Evolutionary conservation across 345 rosid genomes (phyloP), one percentile per base, ranked within the genome.

Genomic region (Noccaea caerulescens): DNA sequence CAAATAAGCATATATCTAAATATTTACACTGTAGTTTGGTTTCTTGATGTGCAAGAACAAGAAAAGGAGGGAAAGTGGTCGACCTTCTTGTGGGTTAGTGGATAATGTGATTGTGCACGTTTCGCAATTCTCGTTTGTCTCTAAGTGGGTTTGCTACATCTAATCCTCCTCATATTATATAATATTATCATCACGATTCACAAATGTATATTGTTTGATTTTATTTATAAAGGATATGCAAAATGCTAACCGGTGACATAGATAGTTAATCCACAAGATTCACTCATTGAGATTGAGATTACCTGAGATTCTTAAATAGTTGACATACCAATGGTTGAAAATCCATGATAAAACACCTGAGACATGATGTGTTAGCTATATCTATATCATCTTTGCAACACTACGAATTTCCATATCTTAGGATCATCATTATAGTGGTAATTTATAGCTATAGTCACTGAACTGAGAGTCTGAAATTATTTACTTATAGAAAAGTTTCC

Each of bases 31-130:
- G n/a, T 27, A 39, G 52, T 66, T 66, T 49, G 66, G 72, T 66
- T 73, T 16, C 72, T 73, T 73, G 67, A 73, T 32, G 53, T 32
- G 47, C 67, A 66, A 73, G 77, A 42, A 66, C 16, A 30, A 25
- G 33, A 57, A 58, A 66, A 49, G 11, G 54, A 66, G 54, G 77
- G 72, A 58, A 50, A 58, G 72, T 73, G 72, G 72, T 66, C 46
- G 55, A 50, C 77, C 67, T 49, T 66, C 61, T 66, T 58, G 77
- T 58, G 46, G 60, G 67, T 73, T 73, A 66, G 77, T 66, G 77
- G 77, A 73, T 73, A 66, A 73, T 73, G 55, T 58, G 77, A 66
- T 66, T 58, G 39, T 73, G 77, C 72, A 73, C 77, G 77, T 66
- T 73, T 66, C 58, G 63, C 61, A 58, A 18, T 59, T 58, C 59